These are phyloP conservation scores for Boletellus sp. DNA, from an alignment of 768 basidiomycete species.

Conservation along the genomic window DNA sequence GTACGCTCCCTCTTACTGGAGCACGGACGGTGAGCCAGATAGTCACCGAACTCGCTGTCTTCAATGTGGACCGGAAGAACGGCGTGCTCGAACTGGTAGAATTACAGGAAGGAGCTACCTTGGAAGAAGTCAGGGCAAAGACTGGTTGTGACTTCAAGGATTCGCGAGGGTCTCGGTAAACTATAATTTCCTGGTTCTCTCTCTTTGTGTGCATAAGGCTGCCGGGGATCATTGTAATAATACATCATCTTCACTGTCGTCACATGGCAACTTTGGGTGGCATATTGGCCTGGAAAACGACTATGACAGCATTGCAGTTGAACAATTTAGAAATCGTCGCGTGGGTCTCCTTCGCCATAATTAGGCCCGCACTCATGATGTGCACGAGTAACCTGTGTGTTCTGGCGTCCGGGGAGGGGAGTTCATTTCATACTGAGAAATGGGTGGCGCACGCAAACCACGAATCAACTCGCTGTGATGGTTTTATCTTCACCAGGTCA, in stretches of 20 bases:
- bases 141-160: conserved; percentile 77
- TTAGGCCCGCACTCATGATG: no score
- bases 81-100: conserved; percentile 76
- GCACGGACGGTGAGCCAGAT: conserved; percentile 85
- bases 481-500: conserved; percentile 3
- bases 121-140: conserved; percentile 83
- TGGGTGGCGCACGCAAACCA: conserved; percentile 6
- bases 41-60: conserved; percentile 90
- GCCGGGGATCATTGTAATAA: conserved; percentile 5
- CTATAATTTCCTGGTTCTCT: conserved; percentile 32
- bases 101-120: conserved; percentile 75
- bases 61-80: conserved; percentile 75
- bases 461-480: not conserved
- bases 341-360: not conserved
- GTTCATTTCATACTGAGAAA: not conserved
- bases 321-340: not conserved
- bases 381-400: no score
- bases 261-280: not conserved
- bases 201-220: not conserved
- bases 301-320: not conserved
- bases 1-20: conserved; percentile 84
- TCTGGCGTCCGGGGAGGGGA: not conserved
- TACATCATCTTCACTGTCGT: conserved; percentile 2
- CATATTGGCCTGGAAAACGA: not conserved
- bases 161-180: conserved; percentile 37